Conservation (phyloP, 768 basidiomycete species). For the Leccinum variicolor region DNA sequence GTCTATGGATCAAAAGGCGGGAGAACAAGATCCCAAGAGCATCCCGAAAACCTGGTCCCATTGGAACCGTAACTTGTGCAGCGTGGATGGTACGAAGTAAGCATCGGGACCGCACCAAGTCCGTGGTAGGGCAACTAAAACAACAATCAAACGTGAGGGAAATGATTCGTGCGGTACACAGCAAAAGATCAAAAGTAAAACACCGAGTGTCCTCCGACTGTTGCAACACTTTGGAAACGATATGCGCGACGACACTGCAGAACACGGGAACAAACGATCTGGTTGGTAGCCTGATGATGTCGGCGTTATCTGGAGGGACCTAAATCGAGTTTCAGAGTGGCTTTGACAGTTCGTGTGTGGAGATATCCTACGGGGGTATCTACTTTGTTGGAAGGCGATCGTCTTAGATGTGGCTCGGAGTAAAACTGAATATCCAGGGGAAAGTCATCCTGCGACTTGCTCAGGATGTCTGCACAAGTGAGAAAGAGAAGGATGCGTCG, state of each 20-base stretch:
- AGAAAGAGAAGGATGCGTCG: neutral
- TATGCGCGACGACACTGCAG: slow-evolving; percentile 43
- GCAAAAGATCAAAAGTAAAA: slow-evolving; percentile 48
- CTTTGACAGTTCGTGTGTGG: neutral
- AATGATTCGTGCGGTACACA: slow-evolving; percentile 38
- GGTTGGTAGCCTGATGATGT: slow-evolving; percentile 37
- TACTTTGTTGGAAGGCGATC: slow-evolving; percentile 28
- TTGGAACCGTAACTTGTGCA: slow-evolving; percentile 25
- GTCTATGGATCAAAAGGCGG: slow-evolving; percentile 31
- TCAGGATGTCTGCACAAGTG: slow-evolving; percentile 33
- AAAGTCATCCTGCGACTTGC: slow-evolving; percentile 33
- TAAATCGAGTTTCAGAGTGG: slow-evolving; percentile 21
- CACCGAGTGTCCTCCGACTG: slow-evolving; percentile 44
- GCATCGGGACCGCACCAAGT: slow-evolving; percentile 34
- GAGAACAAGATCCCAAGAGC: slow-evolving; percentile 31
- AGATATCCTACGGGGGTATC: slow-evolving; percentile 32
- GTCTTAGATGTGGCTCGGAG: slow-evolving; percentile 34
- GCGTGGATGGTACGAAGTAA: slow-evolving; percentile 40
- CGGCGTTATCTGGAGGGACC: slow-evolving; percentile 33
- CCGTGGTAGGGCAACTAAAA: slow-evolving; percentile 34
- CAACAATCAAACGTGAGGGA: slow-evolving; percentile 43
- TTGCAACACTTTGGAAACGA: slow-evolving; percentile 40
- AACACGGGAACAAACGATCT: slow-evolving; percentile 44
- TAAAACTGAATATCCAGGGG: slow-evolving; percentile 41
- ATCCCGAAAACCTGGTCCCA: slow-evolving; percentile 22